A percentile compares a stretch with the other conserved stretches of the same genome.
Evolutionary conservation across 1,139 yeast genomes (phyloP).

Genomic region (Kurtzmaniella quercitrusa): DNA sequence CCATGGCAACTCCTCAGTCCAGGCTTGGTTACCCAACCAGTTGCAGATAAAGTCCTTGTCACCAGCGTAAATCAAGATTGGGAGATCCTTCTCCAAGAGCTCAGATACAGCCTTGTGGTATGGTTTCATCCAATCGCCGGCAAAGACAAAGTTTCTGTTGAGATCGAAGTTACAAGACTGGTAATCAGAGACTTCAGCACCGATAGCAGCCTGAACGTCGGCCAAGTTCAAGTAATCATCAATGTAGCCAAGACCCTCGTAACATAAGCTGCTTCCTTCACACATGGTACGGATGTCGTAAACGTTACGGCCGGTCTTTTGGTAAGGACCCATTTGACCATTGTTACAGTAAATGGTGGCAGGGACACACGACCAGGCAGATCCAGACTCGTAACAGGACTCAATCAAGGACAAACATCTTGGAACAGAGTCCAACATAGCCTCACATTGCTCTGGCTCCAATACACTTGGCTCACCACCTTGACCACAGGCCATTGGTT

Average conservation of each 20-base stretch:
- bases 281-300: constrained; percentile 90
- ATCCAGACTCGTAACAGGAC: constrained; percentile 72
- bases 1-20: constrained; percentile 72
- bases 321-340: constrained; percentile 83
- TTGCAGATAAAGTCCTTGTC: constrained; percentile 84
- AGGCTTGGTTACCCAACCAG: constrained; percentile 85
- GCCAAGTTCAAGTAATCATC: constrained; percentile 33
- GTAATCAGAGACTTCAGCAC: constrained; percentile 85
- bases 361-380: constrained; percentile 90
- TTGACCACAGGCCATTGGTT: constrained; percentile 96
- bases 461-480: constrained; percentile 87
- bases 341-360: constrained; percentile 90
- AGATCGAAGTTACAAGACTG: constrained; percentile 84
- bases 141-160: constrained; percentile 76
- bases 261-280: constrained; percentile 75
- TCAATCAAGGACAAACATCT: constrained; percentile 79
- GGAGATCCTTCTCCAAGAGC: constrained; percentile 54
- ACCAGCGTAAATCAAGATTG: constrained; percentile 78
- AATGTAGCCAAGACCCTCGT: constrained; percentile 33
- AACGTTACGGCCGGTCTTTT: constrained; percentile 85
- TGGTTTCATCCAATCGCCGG: constrained; percentile 93
- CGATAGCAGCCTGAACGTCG: constrained; percentile 65
- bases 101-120: constrained; percentile 63
- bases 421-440: constrained; percentile 69
- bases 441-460: constrained; percentile 72